A percentile compares a stretch with the other conserved stretches of the same genome.
phyloP scores from a whole-genome alignment of 106 monocot genomes.

The Allium fistulosum region DNA sequence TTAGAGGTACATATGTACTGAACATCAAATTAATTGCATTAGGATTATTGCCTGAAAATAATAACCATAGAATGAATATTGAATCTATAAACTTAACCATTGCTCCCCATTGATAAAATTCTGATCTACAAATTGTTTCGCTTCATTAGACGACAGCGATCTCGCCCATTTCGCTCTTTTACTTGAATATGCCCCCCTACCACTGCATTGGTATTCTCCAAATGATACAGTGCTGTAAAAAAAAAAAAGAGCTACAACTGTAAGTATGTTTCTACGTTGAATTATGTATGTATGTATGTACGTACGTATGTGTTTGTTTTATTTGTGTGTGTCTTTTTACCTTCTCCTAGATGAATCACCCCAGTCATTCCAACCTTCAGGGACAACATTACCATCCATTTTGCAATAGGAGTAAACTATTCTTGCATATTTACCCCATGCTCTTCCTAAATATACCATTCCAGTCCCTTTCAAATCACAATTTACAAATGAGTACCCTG shows the following conservation, averaged over 20 bases:
- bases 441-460: conserved; percentile 66
- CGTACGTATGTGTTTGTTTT: no score
- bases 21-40: no score
- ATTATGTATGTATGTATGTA: no score
- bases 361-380: conserved; percentile 92
- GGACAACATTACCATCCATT: conserved; percentile 46
- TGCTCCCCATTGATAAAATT: conserved; percentile 60
- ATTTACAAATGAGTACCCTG: conserved; percentile 65
- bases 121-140: conserved; percentile 48
- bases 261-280: no score
- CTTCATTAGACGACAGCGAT: conserved; percentile 50
- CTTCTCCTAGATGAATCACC: conserved; percentile 69
- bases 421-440: conserved; percentile 77
- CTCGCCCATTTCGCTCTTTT: conserved; percentile 63
- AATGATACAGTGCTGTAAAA: conserved; percentile 60
- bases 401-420: conserved; percentile 65
- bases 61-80: not conserved
- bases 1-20: no score
- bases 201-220: conserved; percentile 67
- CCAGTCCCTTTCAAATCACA: conserved; percentile 66
- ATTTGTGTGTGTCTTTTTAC: conserved; percentile 8
- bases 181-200: conserved; percentile 42
- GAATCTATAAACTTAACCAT: conserved; percentile 63
- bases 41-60: no score
- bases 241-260: no score